Evolutionary conservation across 2,329 filamentous ascomycete species (phyloP).

Genomic region (Penicillium vulpinum): DNA sequence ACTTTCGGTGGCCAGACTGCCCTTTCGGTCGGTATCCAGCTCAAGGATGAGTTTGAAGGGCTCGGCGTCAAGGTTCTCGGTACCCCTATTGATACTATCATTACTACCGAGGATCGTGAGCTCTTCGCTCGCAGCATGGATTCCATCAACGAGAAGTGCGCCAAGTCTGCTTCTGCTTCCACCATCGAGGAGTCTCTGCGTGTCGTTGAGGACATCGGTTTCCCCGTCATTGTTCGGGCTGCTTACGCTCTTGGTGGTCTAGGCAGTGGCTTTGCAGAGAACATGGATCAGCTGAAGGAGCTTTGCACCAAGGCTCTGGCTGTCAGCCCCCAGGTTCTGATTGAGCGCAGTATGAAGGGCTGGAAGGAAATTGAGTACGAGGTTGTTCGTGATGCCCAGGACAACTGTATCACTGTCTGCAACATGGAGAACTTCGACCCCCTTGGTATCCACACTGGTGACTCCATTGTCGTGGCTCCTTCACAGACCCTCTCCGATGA

Average conservation of each 20-base stretch:
- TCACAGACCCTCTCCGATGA: slow-evolving; percentile 96
- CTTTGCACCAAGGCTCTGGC: slow-evolving; percentile 95
- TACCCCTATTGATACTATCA: slow-evolving; percentile 96
- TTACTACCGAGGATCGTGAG: slow-evolving; percentile 97
- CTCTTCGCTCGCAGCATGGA: slow-evolving; percentile 98
- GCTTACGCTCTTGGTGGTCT: slow-evolving; percentile 94
- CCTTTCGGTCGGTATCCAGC: slow-evolving; percentile 91
- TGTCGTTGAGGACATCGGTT: slow-evolving; percentile 89
- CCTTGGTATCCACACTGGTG: slow-evolving; percentile 94
- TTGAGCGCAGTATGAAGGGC: slow-evolving; percentile 98
- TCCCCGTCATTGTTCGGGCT: slow-evolving; percentile 94
- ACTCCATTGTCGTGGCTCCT: slow-evolving; percentile 96
- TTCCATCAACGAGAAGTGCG: slow-evolving; percentile 95
- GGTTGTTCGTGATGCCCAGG: slow-evolving; percentile 88
- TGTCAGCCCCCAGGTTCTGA: slow-evolving; percentile 90
- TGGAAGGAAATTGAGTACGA: slow-evolving; percentile 99
- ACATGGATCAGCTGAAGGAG: slow-evolving; percentile 77
- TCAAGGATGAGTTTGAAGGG: slow-evolving; percentile 92
- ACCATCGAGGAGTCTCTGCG: slow-evolving; percentile 82
- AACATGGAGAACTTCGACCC: slow-evolving; percentile 99
- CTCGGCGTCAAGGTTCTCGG: slow-evolving; percentile 93
- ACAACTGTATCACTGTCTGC: slow-evolving; percentile 99
- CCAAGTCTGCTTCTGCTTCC: slow-evolving; percentile 91
- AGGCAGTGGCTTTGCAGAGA: slow-evolving; percentile 91
- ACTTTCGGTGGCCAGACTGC: slow-evolving; percentile 98